Evolutionary conservation across 495 filamentous ascomycete genomes (phyloP).

Genomic region (Umbilicaria muhlenbergii): DNA sequence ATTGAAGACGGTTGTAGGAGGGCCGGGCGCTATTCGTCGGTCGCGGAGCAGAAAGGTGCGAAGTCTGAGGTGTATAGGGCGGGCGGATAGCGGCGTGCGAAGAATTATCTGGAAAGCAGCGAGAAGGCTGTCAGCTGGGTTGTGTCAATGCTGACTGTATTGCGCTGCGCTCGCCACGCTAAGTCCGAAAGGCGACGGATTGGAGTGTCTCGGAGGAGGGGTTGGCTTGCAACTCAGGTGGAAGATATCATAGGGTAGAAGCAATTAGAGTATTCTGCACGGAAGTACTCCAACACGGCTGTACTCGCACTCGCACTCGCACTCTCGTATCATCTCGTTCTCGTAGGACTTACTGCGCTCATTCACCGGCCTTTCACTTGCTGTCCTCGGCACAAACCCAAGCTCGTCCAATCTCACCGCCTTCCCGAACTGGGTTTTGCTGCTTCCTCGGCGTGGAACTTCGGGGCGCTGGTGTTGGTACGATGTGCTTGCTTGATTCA

Average conservation of each 20-base stretch:
- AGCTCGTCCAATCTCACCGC: constrained; percentile 11
- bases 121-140: constrained; percentile 17
- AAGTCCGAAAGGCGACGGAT: background rate
- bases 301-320: too few relatives aligned
- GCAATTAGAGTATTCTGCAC: background rate
- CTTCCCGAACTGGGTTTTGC: background rate
- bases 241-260: constrained; percentile 1
- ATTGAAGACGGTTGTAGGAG: constrained; percentile 8
- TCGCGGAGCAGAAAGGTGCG: constrained; percentile 1
- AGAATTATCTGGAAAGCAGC: constrained; percentile 31
- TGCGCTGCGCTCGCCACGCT: background rate
- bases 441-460: too few relatives aligned
- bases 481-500: too few relatives aligned
- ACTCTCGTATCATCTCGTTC: too few relatives aligned
- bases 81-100: constrained; percentile 21
- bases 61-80: constrained; percentile 7
- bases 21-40: constrained; percentile 2
- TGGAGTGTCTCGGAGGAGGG: constrained; percentile 2
- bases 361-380: constrained; percentile 9
- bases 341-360: constrained; percentile 9
- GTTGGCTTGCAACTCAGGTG: background rate
- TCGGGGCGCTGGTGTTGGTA: too few relatives aligned
- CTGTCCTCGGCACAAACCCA: constrained; percentile 13
- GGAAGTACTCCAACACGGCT: background rate
- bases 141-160: too few relatives aligned